Base-by-base conservation (phyloP, 2,329 filamentous ascomycete species). In the Ceratocystis ficicola region DNA sequence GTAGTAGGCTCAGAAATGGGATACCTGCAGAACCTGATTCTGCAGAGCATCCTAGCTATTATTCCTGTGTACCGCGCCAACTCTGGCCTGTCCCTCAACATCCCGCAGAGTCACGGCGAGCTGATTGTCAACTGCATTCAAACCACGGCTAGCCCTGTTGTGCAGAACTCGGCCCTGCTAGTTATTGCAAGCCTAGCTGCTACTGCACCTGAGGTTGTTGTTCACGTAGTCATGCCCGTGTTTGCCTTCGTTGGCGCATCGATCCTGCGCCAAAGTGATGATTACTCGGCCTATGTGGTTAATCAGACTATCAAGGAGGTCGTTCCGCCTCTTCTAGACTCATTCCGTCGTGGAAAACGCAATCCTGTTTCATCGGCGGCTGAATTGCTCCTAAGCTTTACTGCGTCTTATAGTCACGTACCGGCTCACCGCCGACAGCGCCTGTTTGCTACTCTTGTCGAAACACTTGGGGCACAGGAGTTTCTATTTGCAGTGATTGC, bases 201-300 rank as follows among this genome's bases (percentile, higher is more conserved):
- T 48, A 89, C 92, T 70, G 90, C 90, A 0, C 94, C 95, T 0
- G 92, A 96, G 73, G 79, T 95, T 61, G 90, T 99, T 2, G 81
- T 99, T 66, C 93, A 99, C 76, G 96, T 91, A 71, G 90, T 99
- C 65, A 99, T 99, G 94, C 94, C 94, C 12, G 93, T 99, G 64
- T 99, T 99, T 77, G 97, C 94, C 0, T 96, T 97, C 73, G 96
- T 97, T 87, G 91, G 93, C 52, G 88, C 87, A 55, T 96, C 90
- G 2, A 87, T 96, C 22, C 81, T 99, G 62, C 86, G 89, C 62
- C 93, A 96, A 76, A 90, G 90, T 71, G 95, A 99, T 71, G 93
- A 97, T 71, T 97, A 96, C 76, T 97, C 94, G 25, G 91, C 92
- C 12, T 90, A 96, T 73, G 93, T 99, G 41, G 93, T 96, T 67